These are phyloP conservation scores for Friedmanniomyces simplex DNA, from an alignment of 495 filamentous ascomycete genomes.

Conservation along the genomic window DNA sequence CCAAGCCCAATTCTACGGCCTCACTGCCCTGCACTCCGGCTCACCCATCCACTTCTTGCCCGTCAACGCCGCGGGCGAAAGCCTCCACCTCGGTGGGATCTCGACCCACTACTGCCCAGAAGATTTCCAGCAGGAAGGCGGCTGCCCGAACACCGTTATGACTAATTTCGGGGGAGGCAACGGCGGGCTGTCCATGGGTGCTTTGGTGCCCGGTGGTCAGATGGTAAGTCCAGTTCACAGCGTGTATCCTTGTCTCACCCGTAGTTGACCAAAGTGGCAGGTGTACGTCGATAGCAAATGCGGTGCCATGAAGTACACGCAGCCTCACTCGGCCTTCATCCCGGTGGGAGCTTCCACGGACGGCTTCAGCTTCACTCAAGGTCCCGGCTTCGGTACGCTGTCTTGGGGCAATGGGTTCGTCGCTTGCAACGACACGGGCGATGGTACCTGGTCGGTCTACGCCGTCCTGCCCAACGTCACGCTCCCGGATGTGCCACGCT, in stretches of 20 bases:
- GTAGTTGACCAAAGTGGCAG: neutral
- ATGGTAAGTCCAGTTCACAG: neutral
- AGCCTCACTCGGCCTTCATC: conserved; percentile 10
- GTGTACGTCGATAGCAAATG: conserved; percentile 17
- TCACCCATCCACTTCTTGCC: conserved; percentile 16
- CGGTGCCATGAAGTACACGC: conserved; percentile 21
- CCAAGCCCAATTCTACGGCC: conserved; percentile 11
- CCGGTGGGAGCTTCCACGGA: conserved; percentile 6
- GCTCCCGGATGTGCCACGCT: neutral
- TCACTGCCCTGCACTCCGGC: conserved; percentile 13
- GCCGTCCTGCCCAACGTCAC: conserved; percentile 2
- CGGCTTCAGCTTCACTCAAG: conserved; percentile 10
- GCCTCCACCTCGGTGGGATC: conserved; percentile 10
- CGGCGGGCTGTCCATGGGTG: conserved; percentile 11
- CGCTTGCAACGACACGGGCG: conserved; percentile 2
- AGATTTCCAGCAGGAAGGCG: neutral
- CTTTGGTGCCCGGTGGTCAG: conserved; percentile 21
- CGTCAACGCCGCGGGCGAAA: conserved; percentile 3
- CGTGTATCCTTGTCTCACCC: neutral
- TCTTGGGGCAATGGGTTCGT: neutral
- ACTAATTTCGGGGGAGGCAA: conserved; percentile 12
- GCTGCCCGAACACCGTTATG: neutral
- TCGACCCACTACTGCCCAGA: conserved; percentile 17
- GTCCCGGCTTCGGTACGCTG: conserved; percentile 1
- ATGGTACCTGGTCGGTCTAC: conserved; percentile 6